phyloP scores from a whole-genome alignment of 2,329 filamentous ascomycete species.

The Pseudocercospora pini-densiflorae region DNA sequence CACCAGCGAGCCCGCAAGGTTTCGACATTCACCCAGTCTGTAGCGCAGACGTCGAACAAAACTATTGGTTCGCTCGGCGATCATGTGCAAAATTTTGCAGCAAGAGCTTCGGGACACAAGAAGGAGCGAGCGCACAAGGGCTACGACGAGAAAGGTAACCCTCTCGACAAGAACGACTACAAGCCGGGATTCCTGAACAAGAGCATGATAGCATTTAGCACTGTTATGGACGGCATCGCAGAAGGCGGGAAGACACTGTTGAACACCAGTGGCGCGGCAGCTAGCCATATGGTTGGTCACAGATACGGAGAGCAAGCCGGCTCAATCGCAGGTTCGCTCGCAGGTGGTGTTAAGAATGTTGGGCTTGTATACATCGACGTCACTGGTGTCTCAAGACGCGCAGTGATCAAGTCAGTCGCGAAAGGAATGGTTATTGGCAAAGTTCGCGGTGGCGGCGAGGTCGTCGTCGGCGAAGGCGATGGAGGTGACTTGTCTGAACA shows the following conservation, averaged over 20 bases:
- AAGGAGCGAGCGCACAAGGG: conserved; percentile 60
- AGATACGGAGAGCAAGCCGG: conserved; percentile 87
- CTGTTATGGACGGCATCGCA: conserved; percentile 90
- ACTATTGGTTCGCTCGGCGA: conserved; percentile 84
- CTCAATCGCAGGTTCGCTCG: conserved; percentile 72
- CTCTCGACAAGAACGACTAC: conserved; percentile 59
- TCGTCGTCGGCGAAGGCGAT: conserved; percentile 73
- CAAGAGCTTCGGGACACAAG: conserved; percentile 69
- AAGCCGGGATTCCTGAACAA: conserved; percentile 96
- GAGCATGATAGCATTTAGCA: conserved; percentile 94
- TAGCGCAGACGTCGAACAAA: conserved; percentile 79
- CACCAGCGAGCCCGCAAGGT: conserved; percentile 87
- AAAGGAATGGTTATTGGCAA: conserved; percentile 94
- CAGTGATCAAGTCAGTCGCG: conserved; percentile 91
- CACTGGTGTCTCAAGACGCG: conserved; percentile 84
- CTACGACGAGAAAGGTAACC: conserved; percentile 71
- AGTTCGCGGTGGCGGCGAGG: conserved; percentile 73
- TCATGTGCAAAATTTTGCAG: conserved; percentile 88
- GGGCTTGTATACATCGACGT: conserved; percentile 97
- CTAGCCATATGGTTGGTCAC: conserved; percentile 85
- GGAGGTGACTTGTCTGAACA: conserved; percentile 50
- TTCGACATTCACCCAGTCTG: conserved; percentile 80
- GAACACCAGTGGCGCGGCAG: conserved; percentile 73
- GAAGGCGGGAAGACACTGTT: conserved; percentile 81
- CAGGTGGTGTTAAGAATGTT: conserved; percentile 92